phyloP scores from a whole-genome alignment of 1,284 basidiomycete genomes.

The Puccinia novopanici region DNA sequence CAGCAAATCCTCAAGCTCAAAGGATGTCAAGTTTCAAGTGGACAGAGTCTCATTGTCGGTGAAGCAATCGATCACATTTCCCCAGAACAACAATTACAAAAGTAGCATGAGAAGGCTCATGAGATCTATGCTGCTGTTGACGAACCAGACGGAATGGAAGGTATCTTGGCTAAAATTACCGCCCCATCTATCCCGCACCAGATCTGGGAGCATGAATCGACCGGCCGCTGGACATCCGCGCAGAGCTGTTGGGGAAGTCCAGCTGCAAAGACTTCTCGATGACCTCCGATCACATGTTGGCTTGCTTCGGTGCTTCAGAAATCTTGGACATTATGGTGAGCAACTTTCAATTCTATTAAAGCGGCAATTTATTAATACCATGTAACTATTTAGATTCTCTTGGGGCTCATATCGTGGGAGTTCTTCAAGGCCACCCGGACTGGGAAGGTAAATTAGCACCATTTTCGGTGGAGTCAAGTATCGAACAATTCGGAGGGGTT shows the following conservation, averaged over 20 bases:
- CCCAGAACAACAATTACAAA: conserved; percentile 66
- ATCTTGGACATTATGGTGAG: conserved; percentile 94
- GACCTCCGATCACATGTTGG: conserved; percentile 87
- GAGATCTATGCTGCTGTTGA: too few relatives aligned
- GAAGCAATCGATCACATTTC: conserved; percentile 63
- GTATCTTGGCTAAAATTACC: conserved; percentile 84
- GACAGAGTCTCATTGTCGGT: conserved; percentile 55
- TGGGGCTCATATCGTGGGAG: conserved; percentile 91
- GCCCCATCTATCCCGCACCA: conserved; percentile 91
- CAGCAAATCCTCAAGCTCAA: conserved; percentile 67
- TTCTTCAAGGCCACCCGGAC: conserved; percentile 75
- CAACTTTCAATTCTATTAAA: neutral
- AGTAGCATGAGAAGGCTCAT: conserved; percentile 86
- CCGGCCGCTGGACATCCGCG: conserved; percentile 94
- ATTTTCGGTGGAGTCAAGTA: conserved; percentile 89
- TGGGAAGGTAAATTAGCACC: conserved; percentile 79
- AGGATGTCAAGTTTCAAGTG: conserved; percentile 51
- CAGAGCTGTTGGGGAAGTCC: conserved; percentile 99
- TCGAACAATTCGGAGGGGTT: conserved; percentile 78
- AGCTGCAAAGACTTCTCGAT: conserved; percentile 84
- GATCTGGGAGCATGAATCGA: conserved; percentile 96
- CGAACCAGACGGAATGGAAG: conserved; percentile 99
- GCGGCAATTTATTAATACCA: neutral
- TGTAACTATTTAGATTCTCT: conserved; percentile 72
- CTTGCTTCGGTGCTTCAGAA: conserved; percentile 83